phyloP scores from a whole-genome alignment of 108 stramenopile species.

The Cyclostephanos tholiformis region DNA sequence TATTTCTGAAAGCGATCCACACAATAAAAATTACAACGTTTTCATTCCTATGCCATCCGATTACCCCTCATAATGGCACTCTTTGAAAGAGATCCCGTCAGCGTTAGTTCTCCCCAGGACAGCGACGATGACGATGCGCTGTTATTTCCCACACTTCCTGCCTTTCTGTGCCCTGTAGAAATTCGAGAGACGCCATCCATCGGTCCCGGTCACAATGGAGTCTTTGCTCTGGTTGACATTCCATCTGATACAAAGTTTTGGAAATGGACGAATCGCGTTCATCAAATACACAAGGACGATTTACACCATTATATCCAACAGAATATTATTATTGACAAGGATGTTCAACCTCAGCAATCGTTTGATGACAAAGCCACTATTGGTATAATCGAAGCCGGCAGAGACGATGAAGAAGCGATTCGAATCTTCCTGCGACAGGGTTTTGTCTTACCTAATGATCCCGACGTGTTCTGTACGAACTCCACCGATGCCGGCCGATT shows the following conservation, averaged over 20 bases:
- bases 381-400: not conserved
- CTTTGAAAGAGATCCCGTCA: not conserved
- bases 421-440: conserved; percentile 25
- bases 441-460: conserved; percentile 24
- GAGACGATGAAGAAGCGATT: conserved; percentile 4
- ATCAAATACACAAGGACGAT: not conserved
- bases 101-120: not conserved
- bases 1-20: not conserved
- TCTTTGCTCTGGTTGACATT: not conserved
- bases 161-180: not conserved
- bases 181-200: not conserved
- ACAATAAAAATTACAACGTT: not conserved
- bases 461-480: conserved; percentile 27
- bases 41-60: not conserved
- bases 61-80: not conserved
- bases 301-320: not conserved
- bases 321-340: not conserved
- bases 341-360: not conserved
- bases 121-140: not conserved
- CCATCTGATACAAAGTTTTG: not conserved
- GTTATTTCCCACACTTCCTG: not conserved
- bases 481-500: conserved; percentile 30
- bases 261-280: not conserved
- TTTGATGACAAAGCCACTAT: not conserved
- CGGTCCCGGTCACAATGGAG: not conserved